phyloP scores from a whole-genome alignment of 139 green algal species.

The Haematococcus lacustris region DNA sequence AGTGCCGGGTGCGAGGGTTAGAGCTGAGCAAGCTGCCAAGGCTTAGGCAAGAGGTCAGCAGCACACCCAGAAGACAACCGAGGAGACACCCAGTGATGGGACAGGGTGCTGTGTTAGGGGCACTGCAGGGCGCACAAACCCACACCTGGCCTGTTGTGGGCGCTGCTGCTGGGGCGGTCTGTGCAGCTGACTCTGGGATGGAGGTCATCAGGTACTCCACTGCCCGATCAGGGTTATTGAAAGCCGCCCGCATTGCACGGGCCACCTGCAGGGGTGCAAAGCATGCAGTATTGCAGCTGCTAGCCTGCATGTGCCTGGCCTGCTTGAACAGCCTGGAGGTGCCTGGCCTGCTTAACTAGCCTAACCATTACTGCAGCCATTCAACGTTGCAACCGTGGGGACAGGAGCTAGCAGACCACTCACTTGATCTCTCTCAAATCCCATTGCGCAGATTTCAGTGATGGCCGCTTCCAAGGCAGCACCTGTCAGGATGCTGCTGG shows the following conservation, averaged over 20 bases:
- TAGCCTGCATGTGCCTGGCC: neutral
- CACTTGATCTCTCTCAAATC: conserved; percentile 64
- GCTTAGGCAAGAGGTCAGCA: neutral
- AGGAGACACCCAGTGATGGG: no score
- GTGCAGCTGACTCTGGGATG: conserved; percentile 43
- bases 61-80: neutral
- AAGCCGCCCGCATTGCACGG: conserved; percentile 88
- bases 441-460: conserved; percentile 87
- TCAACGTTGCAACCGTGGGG: neutral
- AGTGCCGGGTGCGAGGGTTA: no score
- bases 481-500: conserved; percentile 71
- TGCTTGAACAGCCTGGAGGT: neutral
- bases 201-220: conserved; percentile 91
- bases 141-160: neutral
- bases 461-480: conserved; percentile 60
- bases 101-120: no score
- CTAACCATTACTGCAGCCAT: neutral
- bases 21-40: neutral
- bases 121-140: no score
- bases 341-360: neutral
- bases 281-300: neutral
- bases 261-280: conserved; percentile 63
- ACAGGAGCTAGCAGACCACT: neutral
- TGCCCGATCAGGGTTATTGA: conserved; percentile 98
- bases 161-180: neutral